Percentiles rank a stretch among this genome's conserved stretches.
Evolutionary conservation across 176 grass and related monocot genomes (phyloP).

Genomic region (Cenchrus americanus): DNA sequence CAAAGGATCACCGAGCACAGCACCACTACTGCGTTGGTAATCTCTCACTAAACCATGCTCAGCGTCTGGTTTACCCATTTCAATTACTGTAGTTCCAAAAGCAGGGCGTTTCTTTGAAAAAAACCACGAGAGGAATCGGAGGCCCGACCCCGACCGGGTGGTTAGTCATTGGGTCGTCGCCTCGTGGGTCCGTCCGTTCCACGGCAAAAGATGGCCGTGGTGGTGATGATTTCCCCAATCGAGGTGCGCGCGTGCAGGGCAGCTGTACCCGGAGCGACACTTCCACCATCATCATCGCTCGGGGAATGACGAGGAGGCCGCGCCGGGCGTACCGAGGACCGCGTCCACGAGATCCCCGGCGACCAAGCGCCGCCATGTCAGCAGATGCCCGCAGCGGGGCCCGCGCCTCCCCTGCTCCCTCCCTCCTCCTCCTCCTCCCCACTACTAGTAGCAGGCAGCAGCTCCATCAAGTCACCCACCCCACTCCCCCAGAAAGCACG

Average conservation of each 20-base stretch:
- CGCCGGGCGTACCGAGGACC: conserved; percentile 39
- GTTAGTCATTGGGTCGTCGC: not conserved
- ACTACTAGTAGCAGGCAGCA: conserved; percentile 30
- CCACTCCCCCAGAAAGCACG: not conserved
- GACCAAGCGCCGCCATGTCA: conserved; percentile 10
- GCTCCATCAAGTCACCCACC: conserved; percentile 48
- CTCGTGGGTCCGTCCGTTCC: not conserved
- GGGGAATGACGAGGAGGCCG: not conserved
- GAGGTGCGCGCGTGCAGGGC: not conserved
- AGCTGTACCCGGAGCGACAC: conserved; percentile 16
- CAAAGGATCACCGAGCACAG: not conserved
- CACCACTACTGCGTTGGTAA: not conserved
- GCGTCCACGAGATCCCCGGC: conserved; percentile 28
- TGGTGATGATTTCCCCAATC: not conserved
- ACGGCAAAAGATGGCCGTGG: not conserved
- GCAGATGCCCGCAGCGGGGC: conserved; percentile 28
- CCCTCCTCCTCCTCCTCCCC: not conserved
- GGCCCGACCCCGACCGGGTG: not conserved
- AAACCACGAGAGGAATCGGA: not conserved
- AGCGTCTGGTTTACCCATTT: too few species aligned
- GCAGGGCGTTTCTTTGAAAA: too few species aligned
- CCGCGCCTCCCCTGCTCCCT: conserved; percentile 3
- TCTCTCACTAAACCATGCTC: too few species aligned
- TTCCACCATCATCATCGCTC: too few species aligned
- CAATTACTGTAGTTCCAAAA: too few species aligned